Conservation (phyloP, 169 alveolate species). For the Plasmodium cynomolgi region DNA sequence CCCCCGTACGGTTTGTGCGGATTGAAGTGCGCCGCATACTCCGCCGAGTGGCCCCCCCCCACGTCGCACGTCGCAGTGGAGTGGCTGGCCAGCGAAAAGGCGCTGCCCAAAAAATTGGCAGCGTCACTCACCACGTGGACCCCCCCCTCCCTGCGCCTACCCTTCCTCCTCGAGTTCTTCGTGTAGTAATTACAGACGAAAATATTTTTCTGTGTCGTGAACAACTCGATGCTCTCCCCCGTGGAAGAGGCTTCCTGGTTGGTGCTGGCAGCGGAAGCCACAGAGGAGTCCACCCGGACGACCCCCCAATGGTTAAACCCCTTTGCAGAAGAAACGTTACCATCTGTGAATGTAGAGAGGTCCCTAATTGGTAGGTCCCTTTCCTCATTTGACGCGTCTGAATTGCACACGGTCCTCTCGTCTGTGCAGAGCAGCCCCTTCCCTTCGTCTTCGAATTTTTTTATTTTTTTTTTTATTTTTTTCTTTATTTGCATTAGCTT, state of each 20-base stretch:
- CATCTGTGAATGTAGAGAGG: neutral
- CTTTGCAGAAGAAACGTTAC: neutral
- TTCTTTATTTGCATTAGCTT: conserved; percentile 44
- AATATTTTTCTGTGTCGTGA: conserved; percentile 37
- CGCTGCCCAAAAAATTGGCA: neutral
- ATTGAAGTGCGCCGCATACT: neutral
- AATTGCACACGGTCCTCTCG: neutral
- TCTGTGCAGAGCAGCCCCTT: neutral
- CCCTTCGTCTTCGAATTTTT: neutral
- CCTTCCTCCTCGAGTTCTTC: neutral
- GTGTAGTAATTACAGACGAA: neutral
- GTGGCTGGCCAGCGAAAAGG: neutral
- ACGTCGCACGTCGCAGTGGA: neutral
- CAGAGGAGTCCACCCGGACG: neutral
- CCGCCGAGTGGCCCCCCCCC: neutral
- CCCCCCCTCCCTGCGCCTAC: neutral
- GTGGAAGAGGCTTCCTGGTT: neutral
- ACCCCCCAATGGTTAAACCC: neutral
- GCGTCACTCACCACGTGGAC: neutral
- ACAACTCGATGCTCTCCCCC: conserved; percentile 36
- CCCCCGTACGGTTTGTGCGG: neutral
- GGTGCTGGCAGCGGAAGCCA: neutral
- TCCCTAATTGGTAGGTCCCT: neutral
- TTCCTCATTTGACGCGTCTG: neutral
- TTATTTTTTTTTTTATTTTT: conserved; percentile 47